Conservation (phyloP, 805 yeast species). For the Blastobotrys terrestris region DNA sequence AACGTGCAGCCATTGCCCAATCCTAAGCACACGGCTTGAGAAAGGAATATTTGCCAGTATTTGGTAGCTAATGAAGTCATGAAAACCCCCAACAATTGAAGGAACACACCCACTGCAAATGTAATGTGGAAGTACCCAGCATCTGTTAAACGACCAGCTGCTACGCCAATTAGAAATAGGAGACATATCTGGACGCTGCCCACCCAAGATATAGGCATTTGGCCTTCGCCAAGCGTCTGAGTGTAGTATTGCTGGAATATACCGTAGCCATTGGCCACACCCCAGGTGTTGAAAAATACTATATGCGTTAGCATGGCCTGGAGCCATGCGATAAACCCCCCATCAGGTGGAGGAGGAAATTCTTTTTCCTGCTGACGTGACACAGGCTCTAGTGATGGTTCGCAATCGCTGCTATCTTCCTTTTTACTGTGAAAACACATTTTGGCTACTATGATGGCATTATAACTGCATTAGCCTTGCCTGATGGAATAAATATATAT, state of each 20-base stretch:
- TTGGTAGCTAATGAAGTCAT: slow-evolving; percentile 32
- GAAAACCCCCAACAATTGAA: slow-evolving; percentile 27
- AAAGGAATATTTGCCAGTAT: slow-evolving; percentile 46
- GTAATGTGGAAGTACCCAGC: slow-evolving; percentile 22
- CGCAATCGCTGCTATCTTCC: too few species aligned
- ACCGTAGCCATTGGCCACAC: slow-evolving; percentile 25
- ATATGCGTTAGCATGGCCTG: slow-evolving; percentile 17
- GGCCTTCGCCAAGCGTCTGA: slow-evolving; percentile 19
- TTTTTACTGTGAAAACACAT: too few species aligned
- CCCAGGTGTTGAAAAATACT: slow-evolving; percentile 17
- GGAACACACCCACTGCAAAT: slow-evolving; percentile 20
- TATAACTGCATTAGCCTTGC: too few species aligned
- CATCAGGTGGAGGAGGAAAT: slow-evolving; percentile 18
- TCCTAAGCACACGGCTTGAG: slow-evolving; percentile 46
- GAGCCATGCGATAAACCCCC: slow-evolving; percentile 9
- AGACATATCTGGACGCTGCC: slow-evolving; percentile 30
- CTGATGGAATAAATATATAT: too few species aligned
- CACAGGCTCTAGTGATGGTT: too few species aligned
- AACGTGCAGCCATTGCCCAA: slow-evolving; percentile 40
- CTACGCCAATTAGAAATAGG: slow-evolving; percentile 22
- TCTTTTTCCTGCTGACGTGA: too few species aligned
- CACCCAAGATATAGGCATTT: slow-evolving; percentile 31
- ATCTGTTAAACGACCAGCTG: slow-evolving; percentile 28
- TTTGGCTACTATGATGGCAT: too few species aligned
- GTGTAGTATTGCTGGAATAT: slow-evolving; percentile 26